Percentiles rank a stretch among this genome's conserved stretches.
These are phyloP conservation scores for Barnettozyma botsteinii DNA, from an alignment of 805 yeast species.

Conservation along the genomic window DNA sequence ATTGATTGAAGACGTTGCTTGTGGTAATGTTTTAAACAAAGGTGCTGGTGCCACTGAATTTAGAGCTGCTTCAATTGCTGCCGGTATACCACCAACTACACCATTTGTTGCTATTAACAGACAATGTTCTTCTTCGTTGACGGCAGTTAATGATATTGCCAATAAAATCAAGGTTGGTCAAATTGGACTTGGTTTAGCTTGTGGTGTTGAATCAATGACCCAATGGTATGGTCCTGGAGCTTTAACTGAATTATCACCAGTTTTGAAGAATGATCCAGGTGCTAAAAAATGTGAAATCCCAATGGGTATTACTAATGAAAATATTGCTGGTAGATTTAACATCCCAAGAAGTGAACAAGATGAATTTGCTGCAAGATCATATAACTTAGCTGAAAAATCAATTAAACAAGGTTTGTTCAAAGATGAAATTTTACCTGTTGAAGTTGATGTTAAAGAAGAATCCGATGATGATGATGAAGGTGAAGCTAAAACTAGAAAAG, in stretches of 20 bases:
- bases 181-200: slow-evolving; percentile 85
- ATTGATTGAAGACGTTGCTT: slow-evolving; percentile 75
- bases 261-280: slow-evolving; percentile 36
- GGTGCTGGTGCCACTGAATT: slow-evolving; percentile 96
- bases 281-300: slow-evolving; percentile 83
- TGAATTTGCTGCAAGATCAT: slow-evolving; percentile 81
- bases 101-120: slow-evolving; percentile 85
- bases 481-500: slow-evolving; percentile 17
- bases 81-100: slow-evolving; percentile 78
- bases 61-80: slow-evolving; percentile 85
- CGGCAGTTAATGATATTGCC: slow-evolving; percentile 86
- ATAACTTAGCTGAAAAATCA: slow-evolving; percentile 78
- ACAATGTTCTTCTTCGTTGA: slow-evolving; percentile 92
- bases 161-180: slow-evolving; percentile 83
- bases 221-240: slow-evolving; percentile 78
- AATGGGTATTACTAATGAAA: slow-evolving; percentile 95
- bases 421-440: slow-evolving; percentile 84
- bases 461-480: slow-evolving; percentile 47
- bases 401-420: slow-evolving; percentile 66
- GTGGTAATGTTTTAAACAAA: slow-evolving; percentile 86
- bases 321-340: slow-evolving; percentile 64
- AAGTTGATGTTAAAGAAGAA: slow-evolving; percentile 52
- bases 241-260: slow-evolving; percentile 53
- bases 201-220: slow-evolving; percentile 95
- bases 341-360: slow-evolving; percentile 74